A percentile compares a stretch with the other conserved stretches of the same genome.
phyloP scores from a whole-genome alignment of 176 grass and related monocot genomes.

The Stipa capillata region DNA sequence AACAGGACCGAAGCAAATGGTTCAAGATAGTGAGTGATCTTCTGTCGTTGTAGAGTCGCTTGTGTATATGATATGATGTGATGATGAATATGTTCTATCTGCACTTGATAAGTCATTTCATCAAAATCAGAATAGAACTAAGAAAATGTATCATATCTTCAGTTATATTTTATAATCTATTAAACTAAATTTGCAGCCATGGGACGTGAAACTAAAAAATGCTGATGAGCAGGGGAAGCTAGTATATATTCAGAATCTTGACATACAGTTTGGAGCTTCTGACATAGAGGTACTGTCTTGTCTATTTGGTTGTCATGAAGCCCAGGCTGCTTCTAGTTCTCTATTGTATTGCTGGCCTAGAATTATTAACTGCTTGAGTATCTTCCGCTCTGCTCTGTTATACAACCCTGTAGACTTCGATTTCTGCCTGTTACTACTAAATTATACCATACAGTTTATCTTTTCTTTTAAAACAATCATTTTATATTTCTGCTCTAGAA shows the following conservation, averaged over 20 bases:
- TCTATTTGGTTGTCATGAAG: constrained; percentile 12
- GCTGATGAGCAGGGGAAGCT: constrained; percentile 53
- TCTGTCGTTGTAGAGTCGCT: constrained; percentile 4
- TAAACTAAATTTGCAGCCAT: constrained; percentile 49
- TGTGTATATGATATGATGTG: background rate
- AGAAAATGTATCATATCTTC: background rate
- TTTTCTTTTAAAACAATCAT: background rate
- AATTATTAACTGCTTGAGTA: constrained; percentile 10
- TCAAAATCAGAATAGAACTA: background rate
- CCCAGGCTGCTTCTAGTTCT: constrained; percentile 4
- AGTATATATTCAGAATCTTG: constrained; percentile 82
- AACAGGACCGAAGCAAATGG: constrained; percentile 83
- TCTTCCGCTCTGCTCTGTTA: background rate
- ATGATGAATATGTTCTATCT: background rate
- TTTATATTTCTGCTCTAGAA: background rate
- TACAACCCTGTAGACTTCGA: background rate
- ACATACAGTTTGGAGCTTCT: constrained; percentile 56
- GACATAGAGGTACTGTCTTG: constrained; percentile 57
- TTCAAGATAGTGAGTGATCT: constrained; percentile 72
- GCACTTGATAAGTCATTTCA: background rate
- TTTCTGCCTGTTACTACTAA: background rate
- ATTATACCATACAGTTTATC: background rate
- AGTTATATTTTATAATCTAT: constrained; percentile 11
- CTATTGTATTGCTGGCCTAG: background rate
- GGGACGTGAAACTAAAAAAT: constrained; percentile 32